Conservation (phyloP, 345 rosid species). For the Eucalyptus brandiana region DNA sequence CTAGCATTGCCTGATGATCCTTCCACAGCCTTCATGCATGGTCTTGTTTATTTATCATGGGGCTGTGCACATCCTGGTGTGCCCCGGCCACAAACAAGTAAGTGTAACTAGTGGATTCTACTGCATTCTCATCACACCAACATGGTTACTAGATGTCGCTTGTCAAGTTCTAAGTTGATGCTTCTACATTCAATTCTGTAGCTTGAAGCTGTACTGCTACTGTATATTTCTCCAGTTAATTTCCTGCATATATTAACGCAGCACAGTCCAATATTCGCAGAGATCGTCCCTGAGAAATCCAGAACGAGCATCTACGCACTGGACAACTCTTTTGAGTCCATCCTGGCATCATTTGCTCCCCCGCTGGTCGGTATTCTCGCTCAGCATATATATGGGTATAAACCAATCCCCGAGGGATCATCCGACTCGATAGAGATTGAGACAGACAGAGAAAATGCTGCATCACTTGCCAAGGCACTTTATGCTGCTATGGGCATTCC, state of each 20-base stretch:
- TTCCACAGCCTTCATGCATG: conserved; percentile 41
- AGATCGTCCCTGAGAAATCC: conserved; percentile 77
- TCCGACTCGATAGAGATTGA: conserved; percentile 22
- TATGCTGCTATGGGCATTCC: conserved; percentile 71
- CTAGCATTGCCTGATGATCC: conserved; percentile 71
- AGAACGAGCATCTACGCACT: conserved; percentile 70
- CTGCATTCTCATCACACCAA: not conserved
- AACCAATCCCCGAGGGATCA: conserved; percentile 41
- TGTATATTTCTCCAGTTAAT: not conserved
- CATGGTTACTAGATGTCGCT: not conserved
- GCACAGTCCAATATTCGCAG: conserved; percentile 78
- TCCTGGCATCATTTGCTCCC: conserved; percentile 78
- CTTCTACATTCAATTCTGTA: not conserved
- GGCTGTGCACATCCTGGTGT: conserved; percentile 71
- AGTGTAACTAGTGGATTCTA: not conserved
- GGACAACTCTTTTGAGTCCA: conserved; percentile 67
- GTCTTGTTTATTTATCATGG: conserved; percentile 47
- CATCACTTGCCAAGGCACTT: conserved; percentile 70
- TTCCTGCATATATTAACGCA: not conserved
- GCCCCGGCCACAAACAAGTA: conserved; percentile 88
- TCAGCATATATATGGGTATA: conserved; percentile 68
- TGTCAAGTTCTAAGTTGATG: not conserved
- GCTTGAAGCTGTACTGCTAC: not conserved
- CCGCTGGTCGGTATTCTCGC: conserved; percentile 72
- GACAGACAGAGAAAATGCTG: conserved; percentile 65